Conservation (phyloP, 805 yeast genomes). For the Dipodascus geniculatus region DNA sequence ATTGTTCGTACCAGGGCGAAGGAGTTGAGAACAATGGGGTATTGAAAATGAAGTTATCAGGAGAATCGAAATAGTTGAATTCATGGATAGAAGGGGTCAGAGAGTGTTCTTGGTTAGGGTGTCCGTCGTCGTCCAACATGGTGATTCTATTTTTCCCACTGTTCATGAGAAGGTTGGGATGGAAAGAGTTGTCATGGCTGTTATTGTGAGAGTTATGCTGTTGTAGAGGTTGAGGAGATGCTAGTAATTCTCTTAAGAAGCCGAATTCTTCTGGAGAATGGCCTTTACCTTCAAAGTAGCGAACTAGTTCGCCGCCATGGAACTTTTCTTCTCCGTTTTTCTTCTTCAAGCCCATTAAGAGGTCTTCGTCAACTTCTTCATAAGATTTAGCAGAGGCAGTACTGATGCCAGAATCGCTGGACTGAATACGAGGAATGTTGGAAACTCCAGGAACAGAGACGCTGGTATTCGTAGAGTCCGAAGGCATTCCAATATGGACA, state of each 20-base stretch:
- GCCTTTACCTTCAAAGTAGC: neutral
- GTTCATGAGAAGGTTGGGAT: neutral
- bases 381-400: slow-evolving; percentile 1
- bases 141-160: neutral
- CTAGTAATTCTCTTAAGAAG: neutral
- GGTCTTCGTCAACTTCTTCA: slow-evolving; percentile 2
- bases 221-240: neutral
- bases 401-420: no score
- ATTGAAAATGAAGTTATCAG: neutral
- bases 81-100: neutral
- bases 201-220: neutral
- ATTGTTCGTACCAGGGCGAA: slow-evolving; percentile 10
- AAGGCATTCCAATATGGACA: no score
- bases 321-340: neutral
- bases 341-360: neutral
- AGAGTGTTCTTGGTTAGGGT: neutral
- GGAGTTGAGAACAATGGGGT: slow-evolving; percentile 3
- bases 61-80: neutral
- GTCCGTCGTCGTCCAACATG: neutral
- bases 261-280: neutral
- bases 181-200: neutral
- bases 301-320: neutral
- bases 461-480: no score
- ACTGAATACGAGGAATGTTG: no score
- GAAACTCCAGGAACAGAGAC: no score